Evolutionary conservation across 148 eudicot genomes (phyloP).

Genomic region (Mesembryanthemum crystallinum): DNA sequence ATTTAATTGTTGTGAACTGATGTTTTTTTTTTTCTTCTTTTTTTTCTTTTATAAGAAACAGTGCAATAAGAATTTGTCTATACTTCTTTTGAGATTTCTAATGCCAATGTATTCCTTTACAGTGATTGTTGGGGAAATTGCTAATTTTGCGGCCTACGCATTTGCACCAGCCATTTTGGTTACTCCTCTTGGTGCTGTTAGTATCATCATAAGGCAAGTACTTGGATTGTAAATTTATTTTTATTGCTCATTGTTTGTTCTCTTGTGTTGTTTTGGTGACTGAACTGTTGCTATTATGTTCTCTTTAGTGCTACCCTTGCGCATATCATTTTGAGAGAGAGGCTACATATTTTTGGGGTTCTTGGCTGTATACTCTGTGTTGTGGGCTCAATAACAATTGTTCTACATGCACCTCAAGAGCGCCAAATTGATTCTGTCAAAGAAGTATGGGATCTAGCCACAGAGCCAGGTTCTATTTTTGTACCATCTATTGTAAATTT

Average conservation of each 20-base stretch:
- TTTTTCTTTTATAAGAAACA: neutral
- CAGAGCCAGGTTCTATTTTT: constrained; percentile 66
- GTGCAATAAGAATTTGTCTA: neutral
- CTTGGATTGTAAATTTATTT: neutral
- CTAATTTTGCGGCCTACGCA: constrained; percentile 89
- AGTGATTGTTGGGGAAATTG: constrained; percentile 87
- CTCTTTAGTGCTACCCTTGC: constrained; percentile 75
- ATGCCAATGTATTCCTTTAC: constrained; percentile 19
- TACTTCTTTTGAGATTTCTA: constrained; percentile 1
- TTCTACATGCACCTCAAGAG: constrained; percentile 88
- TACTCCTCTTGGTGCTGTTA: constrained; percentile 90
- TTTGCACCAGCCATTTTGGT: constrained; percentile 91
- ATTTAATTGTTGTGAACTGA: too few species aligned
- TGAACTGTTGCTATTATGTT: constrained; percentile 20
- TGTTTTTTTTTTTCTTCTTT: too few species aligned
- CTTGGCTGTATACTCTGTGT: constrained; percentile 81
- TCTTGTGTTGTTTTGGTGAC: constrained; percentile 15
- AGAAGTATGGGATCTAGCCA: constrained; percentile 91
- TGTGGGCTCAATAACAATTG: constrained; percentile 80
- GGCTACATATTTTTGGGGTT: constrained; percentile 67
- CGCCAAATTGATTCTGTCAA: constrained; percentile 75
- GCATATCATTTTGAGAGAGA: constrained; percentile 64
- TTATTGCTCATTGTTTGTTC: neutral
- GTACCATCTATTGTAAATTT: constrained; percentile 1
- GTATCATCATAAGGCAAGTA: constrained; percentile 85